phyloP scores from a whole-genome alignment of 2,329 filamentous ascomycete genomes.

The Clarireedia hainanense region DNA sequence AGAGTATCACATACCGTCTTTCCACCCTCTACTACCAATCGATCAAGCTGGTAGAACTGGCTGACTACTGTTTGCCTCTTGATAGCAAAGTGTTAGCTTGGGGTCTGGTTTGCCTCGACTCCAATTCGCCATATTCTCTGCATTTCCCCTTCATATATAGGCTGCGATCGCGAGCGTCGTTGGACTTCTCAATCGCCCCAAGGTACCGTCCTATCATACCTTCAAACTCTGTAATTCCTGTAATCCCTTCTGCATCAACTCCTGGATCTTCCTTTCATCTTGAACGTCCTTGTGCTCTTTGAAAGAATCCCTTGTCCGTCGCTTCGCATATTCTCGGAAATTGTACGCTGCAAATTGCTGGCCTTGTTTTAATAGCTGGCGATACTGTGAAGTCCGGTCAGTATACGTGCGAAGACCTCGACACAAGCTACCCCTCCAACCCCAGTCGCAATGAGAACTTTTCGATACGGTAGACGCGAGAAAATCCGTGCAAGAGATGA shows the following conservation, averaged over 20 bases:
- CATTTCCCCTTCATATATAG: not conserved
- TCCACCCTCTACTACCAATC: conserved; percentile 84
- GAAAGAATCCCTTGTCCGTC: conserved; percentile 86
- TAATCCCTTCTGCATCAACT: conserved; percentile 80
- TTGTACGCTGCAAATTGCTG: conserved; percentile 90
- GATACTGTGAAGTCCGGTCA: conserved; percentile 57
- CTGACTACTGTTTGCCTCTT: conserved; percentile 93
- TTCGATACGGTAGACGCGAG: conserved; percentile 4
- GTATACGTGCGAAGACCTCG: not conserved
- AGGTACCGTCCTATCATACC: conserved; percentile 44
- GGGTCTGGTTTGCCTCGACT: not conserved
- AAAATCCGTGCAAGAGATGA: not conserved
- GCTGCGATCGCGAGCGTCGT: not conserved
- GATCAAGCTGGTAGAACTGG: conserved; percentile 88
- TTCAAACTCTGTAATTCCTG: conserved; percentile 85
- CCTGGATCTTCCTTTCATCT: conserved; percentile 73
- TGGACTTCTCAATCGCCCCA: not conserved
- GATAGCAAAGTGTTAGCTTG: conserved; percentile 12
- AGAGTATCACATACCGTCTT: conserved; percentile 53
- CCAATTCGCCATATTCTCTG: not conserved
- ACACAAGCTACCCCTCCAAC: not conserved
- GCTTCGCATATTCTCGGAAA: conserved; percentile 92
- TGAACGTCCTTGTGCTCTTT: conserved; percentile 66
- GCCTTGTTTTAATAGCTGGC: conserved; percentile 80
- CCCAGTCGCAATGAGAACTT: not conserved